Base-by-base conservation (phyloP, 208 protist genomes). In the Leishmania lainsoni region DNA sequence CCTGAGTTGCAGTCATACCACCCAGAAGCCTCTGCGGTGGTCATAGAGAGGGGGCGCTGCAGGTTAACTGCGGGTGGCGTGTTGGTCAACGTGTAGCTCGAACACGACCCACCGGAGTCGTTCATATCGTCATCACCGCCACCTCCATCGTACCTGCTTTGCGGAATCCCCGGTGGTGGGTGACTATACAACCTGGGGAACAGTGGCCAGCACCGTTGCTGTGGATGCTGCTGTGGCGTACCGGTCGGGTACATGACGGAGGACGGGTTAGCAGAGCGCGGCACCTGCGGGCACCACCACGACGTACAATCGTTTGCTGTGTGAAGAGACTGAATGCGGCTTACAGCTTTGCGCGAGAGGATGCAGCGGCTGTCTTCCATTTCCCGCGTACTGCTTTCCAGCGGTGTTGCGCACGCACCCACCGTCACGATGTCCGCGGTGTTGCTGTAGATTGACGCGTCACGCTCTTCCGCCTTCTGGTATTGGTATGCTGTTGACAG, bases 401-500 rank as follows among this genome's bases (percentile, higher is more conserved):
- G 58, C 74, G 42, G 26, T 20, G 14, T 16, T 9, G 39, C 56
- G 17, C 35, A 9, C 8, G 58, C 63, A 42, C 61, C 26, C 45
- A 72, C 10, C 48, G 20, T 52, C 49, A 58, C 35, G 32, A 79
- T 71, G 61, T 56, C 63, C n/a, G 10, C 42, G 45, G 10, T 58
- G 20, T 59, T 48, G 12, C 76, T 72, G 16, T n/a, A 20, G 56
- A 29, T 61, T 8, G 26, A 66, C 56, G 26, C 49, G 26, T 79
- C 48, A 3, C 51, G 32, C 63, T 71, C 76, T 29, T 72, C 61
- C 59, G 58, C 42, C 29, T 72, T 79, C 48, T 80, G 59, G 66
- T 80, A 75, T 45, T 81, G 49, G 63, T 72, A 81, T 8, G 81
- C 81, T 22, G 81, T 58, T 17, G 76, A 74, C 49, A 81, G 63